Conservation (phyloP, 169 alveolate species). For the Plasmodium fragile region DNA sequence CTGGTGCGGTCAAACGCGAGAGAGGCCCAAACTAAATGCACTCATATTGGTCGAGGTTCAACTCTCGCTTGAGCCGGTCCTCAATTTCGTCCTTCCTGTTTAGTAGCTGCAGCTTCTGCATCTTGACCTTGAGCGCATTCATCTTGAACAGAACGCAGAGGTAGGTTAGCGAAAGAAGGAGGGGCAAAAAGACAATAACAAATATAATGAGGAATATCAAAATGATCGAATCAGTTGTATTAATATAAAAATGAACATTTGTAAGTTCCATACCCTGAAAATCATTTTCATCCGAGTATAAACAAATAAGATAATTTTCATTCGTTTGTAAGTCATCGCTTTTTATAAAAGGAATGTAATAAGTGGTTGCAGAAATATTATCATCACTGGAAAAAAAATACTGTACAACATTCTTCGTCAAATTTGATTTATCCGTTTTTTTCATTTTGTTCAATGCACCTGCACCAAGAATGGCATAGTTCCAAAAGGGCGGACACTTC, state of each 20-base stretch:
- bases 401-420: slow-evolving; percentile 12
- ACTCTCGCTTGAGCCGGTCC: slow-evolving; percentile 37
- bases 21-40: not conserved
- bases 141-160: slow-evolving; percentile 52
- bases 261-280: slow-evolving; percentile 59
- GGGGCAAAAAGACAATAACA: slow-evolving; percentile 56
- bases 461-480: slow-evolving; percentile 58
- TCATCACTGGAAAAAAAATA: slow-evolving; percentile 48
- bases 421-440: slow-evolving; percentile 6
- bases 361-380: not conserved
- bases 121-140: slow-evolving; percentile 29
- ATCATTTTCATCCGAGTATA: slow-evolving; percentile 76
- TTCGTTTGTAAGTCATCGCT: slow-evolving; percentile 62
- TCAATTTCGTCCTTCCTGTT: slow-evolving; percentile 75
- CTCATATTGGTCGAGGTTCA: slow-evolving; percentile 55
- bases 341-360: slow-evolving; percentile 62
- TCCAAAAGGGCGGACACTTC: slow-evolving; percentile 70
- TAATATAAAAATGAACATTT: slow-evolving; percentile 56
- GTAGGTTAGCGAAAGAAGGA: slow-evolving; percentile 46
- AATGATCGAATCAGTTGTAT: slow-evolving; percentile 63
- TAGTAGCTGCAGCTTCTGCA: slow-evolving; percentile 56
- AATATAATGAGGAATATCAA: slow-evolving; percentile 56
- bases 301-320: slow-evolving; percentile 43
- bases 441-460: slow-evolving; percentile 31
- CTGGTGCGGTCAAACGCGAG: not conserved